Base-by-base conservation (phyloP, 495 filamentous ascomycete genomes). In the Aspergillus homomorphus region DNA sequence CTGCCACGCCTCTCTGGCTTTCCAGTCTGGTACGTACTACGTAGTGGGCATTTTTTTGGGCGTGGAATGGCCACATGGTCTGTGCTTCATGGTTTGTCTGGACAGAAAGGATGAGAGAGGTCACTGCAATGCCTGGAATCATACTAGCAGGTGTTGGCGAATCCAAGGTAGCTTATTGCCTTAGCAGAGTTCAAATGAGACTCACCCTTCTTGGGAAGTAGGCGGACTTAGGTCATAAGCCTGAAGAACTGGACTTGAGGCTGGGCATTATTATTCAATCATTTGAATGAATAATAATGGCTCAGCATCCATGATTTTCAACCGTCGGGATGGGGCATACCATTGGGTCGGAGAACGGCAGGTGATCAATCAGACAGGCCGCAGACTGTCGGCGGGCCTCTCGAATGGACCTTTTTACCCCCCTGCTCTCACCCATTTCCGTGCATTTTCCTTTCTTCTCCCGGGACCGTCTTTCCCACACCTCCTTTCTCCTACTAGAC, bases 361-460 rank as follows among this genome's bases (percentile, higher is more conserved):
- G 50, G 42, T 51, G 55, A 57, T 57, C 55, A 57, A 57, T 57
- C 55, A 57, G 21, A 57, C 55, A 57, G 21, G 51, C 48, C 16
- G 33, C 26, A 20, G 22, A 21, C 10, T 49, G 28, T 12, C 12
- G 55, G 24, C 46, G 55, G 55, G 30, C 46, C 41, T 23, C 6
- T 54, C 42, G 2, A 43, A 0, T 55, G 23, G 45, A 45, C 20
- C 21, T 22, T 46, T 55, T 55, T 54, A 14, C 3, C 6, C n/a
- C n/a, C n/a, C n/a, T n/a, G n/a, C 4, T 46, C 46, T 54, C 24
- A 38, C 43, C 16, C 12, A 19, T 42, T 51, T 20, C 4, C 20
- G 18, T 45, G 15, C 4, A 41, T 54, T 19, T 43, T 41, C 16
- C 20, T 44, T 56, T 56, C 14, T 46, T 56, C 15, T 45, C 18